Evolutionary conservation across 169 alveolate species (phyloP).

Genomic region (Eimeria praecox): DNA sequence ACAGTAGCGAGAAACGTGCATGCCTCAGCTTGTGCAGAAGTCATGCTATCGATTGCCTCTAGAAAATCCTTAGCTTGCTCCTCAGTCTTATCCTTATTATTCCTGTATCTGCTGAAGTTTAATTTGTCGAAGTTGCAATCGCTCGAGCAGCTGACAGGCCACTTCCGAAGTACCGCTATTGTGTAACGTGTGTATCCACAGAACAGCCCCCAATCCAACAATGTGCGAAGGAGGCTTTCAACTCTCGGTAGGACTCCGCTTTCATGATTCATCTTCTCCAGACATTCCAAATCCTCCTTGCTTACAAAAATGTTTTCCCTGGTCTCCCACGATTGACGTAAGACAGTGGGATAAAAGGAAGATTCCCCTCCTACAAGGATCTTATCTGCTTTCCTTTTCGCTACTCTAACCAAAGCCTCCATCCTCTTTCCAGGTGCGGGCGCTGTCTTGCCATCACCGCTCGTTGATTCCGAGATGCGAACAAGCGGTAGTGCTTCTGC

Average conservation of each 20-base stretch:
- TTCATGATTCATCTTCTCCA: neutral
- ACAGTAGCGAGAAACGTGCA: slow-evolving; percentile 31
- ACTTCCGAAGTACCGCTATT: neutral
- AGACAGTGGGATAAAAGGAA: slow-evolving; percentile 34
- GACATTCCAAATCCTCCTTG: neutral
- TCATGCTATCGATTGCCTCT: slow-evolving; percentile 1
- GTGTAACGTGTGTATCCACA: slow-evolving; percentile 35
- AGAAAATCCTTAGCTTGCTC: slow-evolving; percentile 11
- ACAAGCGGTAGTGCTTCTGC: neutral
- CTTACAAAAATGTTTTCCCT: slow-evolving; percentile 11
- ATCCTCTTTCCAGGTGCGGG: neutral
- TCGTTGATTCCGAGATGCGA: neutral
- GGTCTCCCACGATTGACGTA: slow-evolving; percentile 21
- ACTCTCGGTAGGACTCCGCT: neutral
- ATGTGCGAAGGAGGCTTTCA: neutral
- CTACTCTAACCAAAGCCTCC: neutral
- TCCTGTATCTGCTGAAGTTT: slow-evolving; percentile 1
- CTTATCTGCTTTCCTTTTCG: neutral
- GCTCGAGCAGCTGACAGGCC: slow-evolving; percentile 31
- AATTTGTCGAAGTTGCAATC: slow-evolving; percentile 41
- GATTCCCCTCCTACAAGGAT: neutral
- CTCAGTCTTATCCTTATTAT: neutral
- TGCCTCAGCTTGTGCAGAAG: neutral
- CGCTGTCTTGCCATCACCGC: neutral
- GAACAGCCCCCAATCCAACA: slow-evolving; percentile 48